Base-by-base conservation (phyloP, 2,329 filamentous ascomycete genomes). In the Neophaeococcomyces aloes region DNA sequence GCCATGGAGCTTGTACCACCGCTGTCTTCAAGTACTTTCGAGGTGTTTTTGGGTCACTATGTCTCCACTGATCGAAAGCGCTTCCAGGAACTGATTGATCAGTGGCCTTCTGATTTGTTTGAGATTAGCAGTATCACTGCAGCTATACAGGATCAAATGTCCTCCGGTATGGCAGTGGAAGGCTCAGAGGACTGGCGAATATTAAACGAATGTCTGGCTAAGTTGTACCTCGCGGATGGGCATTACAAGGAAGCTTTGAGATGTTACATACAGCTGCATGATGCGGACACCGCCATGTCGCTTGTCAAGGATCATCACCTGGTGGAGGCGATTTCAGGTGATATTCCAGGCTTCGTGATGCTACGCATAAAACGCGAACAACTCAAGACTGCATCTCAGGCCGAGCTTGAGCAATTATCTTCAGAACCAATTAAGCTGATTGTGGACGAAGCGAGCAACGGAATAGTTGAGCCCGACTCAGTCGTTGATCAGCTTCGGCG, bases 361-460 rank as follows among this genome's bases (percentile, higher is more conserved):
- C 75, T 98, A 41, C 78, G 88, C n/a, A 83, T 98, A 2, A 79
- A 83, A 0, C 75, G 79, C 48, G 76, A 80, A 40, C 77, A 83
- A 52, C 66, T 83, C 46, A 72, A 75, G 40, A 74, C 73, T 4
- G 83, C 87, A 54, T 68, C 77, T 0, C 65, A 78, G 14, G 62
- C 71, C 0, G 86, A 95, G 49, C 71, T 96, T 3, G 84, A 87
- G 57, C 79, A 83, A 45, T 74, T 82, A 3, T 91, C 86, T 0
- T 75, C 79, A 0, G 89, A 98, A 60, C 83, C 88, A 1, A 83
- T 95, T 40, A 79, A 79, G 1, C 67, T 96, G 6, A 78, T 98
- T 3, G 88, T 94, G 1, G 83, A 93, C 38, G 89, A 96, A 64
- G 88, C 88, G 1, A 83, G 88, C 51, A 83, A 89, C 46, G 91